Percentiles rank a stretch among this genome's conserved stretches.
phyloP scores from a whole-genome alignment of 257 asterid species.

The Asclepias syriaca region DNA sequence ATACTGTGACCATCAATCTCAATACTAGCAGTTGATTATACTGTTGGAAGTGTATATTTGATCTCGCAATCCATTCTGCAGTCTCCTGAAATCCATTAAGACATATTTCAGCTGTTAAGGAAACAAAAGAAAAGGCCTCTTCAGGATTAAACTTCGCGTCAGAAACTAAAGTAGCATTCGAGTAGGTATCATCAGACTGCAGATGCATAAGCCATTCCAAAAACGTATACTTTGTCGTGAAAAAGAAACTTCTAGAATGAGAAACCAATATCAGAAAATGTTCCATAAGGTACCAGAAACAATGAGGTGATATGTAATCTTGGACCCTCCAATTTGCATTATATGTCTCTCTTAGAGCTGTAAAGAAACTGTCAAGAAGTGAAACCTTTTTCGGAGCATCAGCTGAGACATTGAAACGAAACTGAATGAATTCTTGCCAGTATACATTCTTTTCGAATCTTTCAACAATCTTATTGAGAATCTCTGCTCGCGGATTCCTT shows the following conservation, averaged over 20 bases:
- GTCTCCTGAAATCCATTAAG: conserved; percentile 7
- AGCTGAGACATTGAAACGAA: no score
- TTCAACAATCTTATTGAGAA: conserved; percentile 20
- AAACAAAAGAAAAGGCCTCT: conserved; percentile 13
- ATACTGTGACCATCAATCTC: conserved; percentile 41
- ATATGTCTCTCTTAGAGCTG: conserved; percentile 38
- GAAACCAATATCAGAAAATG: conserved; percentile 41
- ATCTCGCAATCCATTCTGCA: conserved; percentile 30
- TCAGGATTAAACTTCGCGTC: not conserved
- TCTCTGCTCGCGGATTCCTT: conserved; percentile 21
- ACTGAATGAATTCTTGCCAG: conserved; percentile 36
- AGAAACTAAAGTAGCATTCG: conserved; percentile 7
- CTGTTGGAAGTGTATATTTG: conserved; percentile 2
- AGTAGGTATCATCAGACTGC: conserved; percentile 15
- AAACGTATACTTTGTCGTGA: conserved; percentile 42
- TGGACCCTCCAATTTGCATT: conserved; percentile 20
- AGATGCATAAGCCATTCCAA: conserved; percentile 34
- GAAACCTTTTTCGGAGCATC: not conserved
- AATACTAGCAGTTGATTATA: conserved; percentile 33
- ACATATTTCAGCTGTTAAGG: conserved; percentile 18
- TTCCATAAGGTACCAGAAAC: conserved; percentile 59
- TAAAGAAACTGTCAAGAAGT: conserved; percentile 17
- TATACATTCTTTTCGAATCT: not conserved
- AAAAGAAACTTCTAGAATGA: conserved; percentile 28
- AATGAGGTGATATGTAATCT: conserved; percentile 46